phyloP scores from a whole-genome alignment of 2,329 filamentous ascomycete genomes.

The Exophiala sp. region DNA sequence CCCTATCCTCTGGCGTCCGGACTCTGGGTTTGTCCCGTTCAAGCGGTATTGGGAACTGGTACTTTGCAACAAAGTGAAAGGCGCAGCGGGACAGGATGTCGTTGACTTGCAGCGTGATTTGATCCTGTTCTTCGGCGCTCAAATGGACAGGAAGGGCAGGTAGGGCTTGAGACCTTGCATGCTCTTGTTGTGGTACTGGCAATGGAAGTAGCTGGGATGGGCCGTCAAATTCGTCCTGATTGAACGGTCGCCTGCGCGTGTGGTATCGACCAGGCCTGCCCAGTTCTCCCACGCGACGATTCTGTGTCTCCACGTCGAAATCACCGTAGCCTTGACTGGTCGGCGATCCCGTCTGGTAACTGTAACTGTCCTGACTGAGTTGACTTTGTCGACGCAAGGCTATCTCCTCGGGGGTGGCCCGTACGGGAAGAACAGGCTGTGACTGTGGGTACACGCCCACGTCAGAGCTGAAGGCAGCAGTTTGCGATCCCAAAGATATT shows the following conservation, averaged over 20 bases:
- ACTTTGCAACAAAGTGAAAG: slow-evolving; percentile 86
- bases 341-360: slow-evolving; percentile 24
- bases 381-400: slow-evolving; percentile 27
- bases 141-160: slow-evolving; percentile 80
- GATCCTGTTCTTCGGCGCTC: slow-evolving; percentile 78
- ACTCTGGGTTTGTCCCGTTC: slow-evolving; percentile 78
- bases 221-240: slow-evolving; percentile 85
- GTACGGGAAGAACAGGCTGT: slow-evolving; percentile 14
- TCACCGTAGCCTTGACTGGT: slow-evolving; percentile 26
- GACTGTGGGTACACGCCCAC: slow-evolving; percentile 16
- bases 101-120: slow-evolving; percentile 75
- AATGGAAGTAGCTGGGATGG: slow-evolving; percentile 77
- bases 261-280: slow-evolving; percentile 25
- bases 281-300: slow-evolving; percentile 21
- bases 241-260: slow-evolving; percentile 53
- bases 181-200: slow-evolving; percentile 67
- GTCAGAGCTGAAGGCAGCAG: slow-evolving; percentile 19
- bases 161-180: slow-evolving; percentile 74
- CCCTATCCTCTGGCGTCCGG: slow-evolving; percentile 69
- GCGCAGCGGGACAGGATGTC: slow-evolving; percentile 80
- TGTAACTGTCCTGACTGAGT: slow-evolving; percentile 28
- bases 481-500: slow-evolving; percentile 18
- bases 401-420: slow-evolving; percentile 23
- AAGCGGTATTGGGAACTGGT: slow-evolving; percentile 83
- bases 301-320: slow-evolving; percentile 25